Conservation (phyloP, 306 rosid species). For the Vigna nakashimae region DNA sequence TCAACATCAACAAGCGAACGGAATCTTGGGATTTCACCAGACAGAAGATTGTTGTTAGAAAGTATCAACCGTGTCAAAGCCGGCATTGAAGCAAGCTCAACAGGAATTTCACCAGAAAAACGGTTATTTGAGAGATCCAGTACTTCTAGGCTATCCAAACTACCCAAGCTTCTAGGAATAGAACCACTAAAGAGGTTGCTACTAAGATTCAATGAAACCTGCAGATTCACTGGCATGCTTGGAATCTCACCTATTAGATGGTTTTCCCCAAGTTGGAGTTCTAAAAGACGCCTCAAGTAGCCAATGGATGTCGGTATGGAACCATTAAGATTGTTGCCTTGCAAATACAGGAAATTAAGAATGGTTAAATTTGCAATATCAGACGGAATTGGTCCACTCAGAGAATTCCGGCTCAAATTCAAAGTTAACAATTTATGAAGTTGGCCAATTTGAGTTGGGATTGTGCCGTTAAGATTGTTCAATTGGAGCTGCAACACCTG, state of each 20-base stretch:
- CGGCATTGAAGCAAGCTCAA: conserved; percentile 18
- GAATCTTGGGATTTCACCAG: conserved; percentile 62
- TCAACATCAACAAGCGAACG: too few relatives aligned
- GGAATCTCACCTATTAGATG: conserved; percentile 65
- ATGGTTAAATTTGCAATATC: conserved; percentile 42
- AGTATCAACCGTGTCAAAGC: conserved; percentile 64
- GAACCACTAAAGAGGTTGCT: conserved; percentile 63
- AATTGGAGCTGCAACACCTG: conserved; percentile 68
- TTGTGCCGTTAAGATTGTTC: conserved; percentile 61
- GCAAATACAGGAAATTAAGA: conserved; percentile 59
- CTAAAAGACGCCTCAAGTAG: conserved; percentile 47
- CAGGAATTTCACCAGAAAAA: conserved; percentile 66
- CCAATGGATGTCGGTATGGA: conserved; percentile 54
- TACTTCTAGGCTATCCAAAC: conserved; percentile 52
- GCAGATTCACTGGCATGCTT: conserved; percentile 59
- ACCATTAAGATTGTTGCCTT: conserved; percentile 64
- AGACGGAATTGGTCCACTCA: conserved; percentile 67
- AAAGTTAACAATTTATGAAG: conserved; percentile 46
- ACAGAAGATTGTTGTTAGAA: conserved; percentile 66
- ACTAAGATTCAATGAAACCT: conserved; percentile 81
- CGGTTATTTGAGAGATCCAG: conserved; percentile 85
- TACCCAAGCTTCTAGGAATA: conserved; percentile 53
- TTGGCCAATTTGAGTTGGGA: conserved; percentile 56
- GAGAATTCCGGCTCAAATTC: conserved; percentile 75
- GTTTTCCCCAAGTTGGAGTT: conserved; percentile 79